phyloP scores from a whole-genome alignment of 2,329 filamentous ascomycete species.

The Leptographium lundbergii region DNA sequence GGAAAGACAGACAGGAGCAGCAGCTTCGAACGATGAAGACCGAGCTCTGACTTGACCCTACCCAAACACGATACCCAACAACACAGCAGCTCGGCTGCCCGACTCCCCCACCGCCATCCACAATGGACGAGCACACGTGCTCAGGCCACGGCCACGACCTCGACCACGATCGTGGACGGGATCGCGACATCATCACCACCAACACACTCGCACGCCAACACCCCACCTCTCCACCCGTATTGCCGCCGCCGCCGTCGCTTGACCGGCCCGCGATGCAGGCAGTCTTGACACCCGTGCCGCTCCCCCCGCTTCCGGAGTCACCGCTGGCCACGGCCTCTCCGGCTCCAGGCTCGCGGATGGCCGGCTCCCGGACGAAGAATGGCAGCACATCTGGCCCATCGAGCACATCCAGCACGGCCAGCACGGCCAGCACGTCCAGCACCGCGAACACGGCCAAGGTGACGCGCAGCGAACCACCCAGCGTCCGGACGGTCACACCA shows the following conservation, averaged over 20 bases:
- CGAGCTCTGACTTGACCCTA: background rate
- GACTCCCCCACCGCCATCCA: background rate
- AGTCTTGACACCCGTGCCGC: background rate
- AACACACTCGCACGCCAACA: background rate
- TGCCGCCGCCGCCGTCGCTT: slow-evolving; percentile 10
- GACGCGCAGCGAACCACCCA: slow-evolving; percentile 19
- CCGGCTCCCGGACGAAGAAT: background rate
- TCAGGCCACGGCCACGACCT: slow-evolving; percentile 14
- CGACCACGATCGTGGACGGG: slow-evolving; percentile 7
- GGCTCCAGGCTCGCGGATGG: slow-evolving; percentile 7
- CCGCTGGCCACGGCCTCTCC: slow-evolving; percentile 11
- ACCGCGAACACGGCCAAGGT: background rate
- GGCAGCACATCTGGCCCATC: background rate
- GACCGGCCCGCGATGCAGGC: slow-evolving; percentile 8
- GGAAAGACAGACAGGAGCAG: background rate
- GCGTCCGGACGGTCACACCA: slow-evolving; percentile 54
- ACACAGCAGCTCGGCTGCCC: background rate
- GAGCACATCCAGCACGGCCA: background rate
- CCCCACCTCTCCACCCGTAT: background rate
- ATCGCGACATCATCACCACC: slow-evolving; percentile 1
- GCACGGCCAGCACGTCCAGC: background rate
- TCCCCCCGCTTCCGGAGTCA: slow-evolving; percentile 17
- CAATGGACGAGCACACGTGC: background rate
- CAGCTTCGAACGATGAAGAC: background rate
- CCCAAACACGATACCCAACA: background rate